phyloP scores from a whole-genome alignment of 352 stramenopile genomes.

The Phytopythium cucurbitacearum region DNA sequence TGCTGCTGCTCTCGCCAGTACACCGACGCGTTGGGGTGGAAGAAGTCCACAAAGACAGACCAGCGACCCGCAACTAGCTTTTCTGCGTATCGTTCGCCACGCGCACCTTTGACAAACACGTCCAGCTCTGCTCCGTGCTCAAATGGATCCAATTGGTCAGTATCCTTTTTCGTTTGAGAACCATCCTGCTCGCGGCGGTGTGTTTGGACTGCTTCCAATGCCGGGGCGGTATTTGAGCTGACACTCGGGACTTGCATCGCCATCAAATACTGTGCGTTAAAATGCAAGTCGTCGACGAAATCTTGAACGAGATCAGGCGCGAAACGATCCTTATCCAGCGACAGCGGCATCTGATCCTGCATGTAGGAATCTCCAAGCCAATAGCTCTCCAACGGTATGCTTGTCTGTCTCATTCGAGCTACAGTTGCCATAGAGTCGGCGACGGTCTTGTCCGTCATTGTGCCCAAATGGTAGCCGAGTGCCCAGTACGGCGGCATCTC shows the following conservation, averaged over 20 bases:
- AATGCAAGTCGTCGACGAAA: slow-evolving; percentile 80
- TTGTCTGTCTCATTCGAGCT: slow-evolving; percentile 23
- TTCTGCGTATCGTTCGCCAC: slow-evolving; percentile 55
- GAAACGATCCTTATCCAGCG: slow-evolving; percentile 58
- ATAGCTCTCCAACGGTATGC: slow-evolving; percentile 71
- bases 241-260: slow-evolving; percentile 68
- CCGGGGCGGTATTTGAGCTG: slow-evolving; percentile 6
- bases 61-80: slow-evolving; percentile 64
- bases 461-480: slow-evolving; percentile 79
- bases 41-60: slow-evolving; percentile 83
- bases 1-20: slow-evolving; percentile 73
- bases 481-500: slow-evolving; percentile 83
- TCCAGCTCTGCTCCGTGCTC: slow-evolving; percentile 36
- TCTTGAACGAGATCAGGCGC: slow-evolving; percentile 23
- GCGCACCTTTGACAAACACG: slow-evolving; percentile 76
- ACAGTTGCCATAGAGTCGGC: slow-evolving; percentile 31
- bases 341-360: slow-evolving; percentile 45
- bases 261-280: slow-evolving; percentile 78
- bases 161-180: background rate
- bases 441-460: slow-evolving; percentile 19
- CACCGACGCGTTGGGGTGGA: slow-evolving; percentile 58
- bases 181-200: slow-evolving; percentile 2
- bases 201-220: background rate
- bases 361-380: slow-evolving; percentile 78
- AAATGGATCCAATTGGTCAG: slow-evolving; percentile 23